Base-by-base conservation (phyloP, 495 filamentous ascomycete species). In the Neurospora cerealis region DNA sequence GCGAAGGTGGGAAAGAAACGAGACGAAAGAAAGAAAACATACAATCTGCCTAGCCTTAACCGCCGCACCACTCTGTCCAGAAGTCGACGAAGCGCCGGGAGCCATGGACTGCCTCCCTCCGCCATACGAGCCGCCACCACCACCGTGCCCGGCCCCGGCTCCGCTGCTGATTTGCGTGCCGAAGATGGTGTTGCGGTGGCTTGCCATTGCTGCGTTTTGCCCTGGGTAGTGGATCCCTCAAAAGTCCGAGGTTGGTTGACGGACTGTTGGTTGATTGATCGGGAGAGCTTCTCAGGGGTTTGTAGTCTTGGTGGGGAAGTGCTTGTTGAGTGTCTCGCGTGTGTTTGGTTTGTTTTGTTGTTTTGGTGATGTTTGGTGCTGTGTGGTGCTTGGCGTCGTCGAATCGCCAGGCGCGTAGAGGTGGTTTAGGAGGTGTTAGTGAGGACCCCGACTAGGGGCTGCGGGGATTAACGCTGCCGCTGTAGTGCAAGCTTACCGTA, bases 31-130 rank as follows among this genome's bases (percentile, higher is more conserved):
- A 69, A 69, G 39, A 7, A 21, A 44, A 80, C 83, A 73, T 75
- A 87, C 85, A 77, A 87, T 72, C 74, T 86, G 85, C 69, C 85
- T 75, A 40, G 85, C 78, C 75, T 83, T 83, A 9, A 83, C 78
- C 28, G 28, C 54, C 28, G 54, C 54, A 32, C 54, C 54, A 4
- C 28, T 62, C 24, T 62, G 54, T 62, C 54, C 54, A 8, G 54
- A 62, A 62, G 54, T 62, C 54, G 54, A 48, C 44, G 44, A 32
- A 17, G 79, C 81, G 32, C 81, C 74, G 1, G 74, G 66, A 9
- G 81, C 77, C 76, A 81, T 80, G 6, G 81, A 83, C 74, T 80
- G 80, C 13, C 54, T 4, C 0, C 24, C 24, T 62, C 28, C 54
- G 24, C 54, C 54, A 28, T 66, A 36, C 24, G 24, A 28, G 24